phyloP scores from a whole-genome alignment of 2,329 filamentous ascomycete genomes.

The Epichloe typhina region DNA sequence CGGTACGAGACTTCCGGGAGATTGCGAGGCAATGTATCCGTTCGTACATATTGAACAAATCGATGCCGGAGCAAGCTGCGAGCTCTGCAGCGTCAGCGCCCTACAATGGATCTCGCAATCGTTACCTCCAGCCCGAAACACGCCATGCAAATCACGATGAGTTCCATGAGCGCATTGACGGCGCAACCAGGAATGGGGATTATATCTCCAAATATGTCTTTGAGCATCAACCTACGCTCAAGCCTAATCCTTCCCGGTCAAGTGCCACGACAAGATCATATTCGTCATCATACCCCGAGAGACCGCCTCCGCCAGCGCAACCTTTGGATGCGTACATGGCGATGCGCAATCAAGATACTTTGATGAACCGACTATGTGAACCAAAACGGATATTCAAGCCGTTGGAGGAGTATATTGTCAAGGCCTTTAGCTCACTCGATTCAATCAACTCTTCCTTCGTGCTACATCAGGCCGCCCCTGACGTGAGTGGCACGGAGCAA shows the following conservation, averaged over 20 bases:
- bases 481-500: constrained; percentile 12
- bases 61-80: constrained; percentile 7
- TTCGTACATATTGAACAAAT: constrained; percentile 16
- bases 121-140: neutral
- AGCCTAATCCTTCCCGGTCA: constrained; percentile 17
- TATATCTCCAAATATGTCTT: constrained; percentile 17
- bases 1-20: constrained; percentile 20
- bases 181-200: neutral
- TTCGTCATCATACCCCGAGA: constrained; percentile 33
- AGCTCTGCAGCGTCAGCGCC: neutral
- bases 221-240: constrained; percentile 25
- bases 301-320: constrained; percentile 14
- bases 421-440: constrained; percentile 54
- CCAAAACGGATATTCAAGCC: constrained; percentile 55
- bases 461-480: constrained; percentile 26
- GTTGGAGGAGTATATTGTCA: constrained; percentile 64
- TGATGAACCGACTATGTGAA: constrained; percentile 15
- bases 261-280: constrained; percentile 21
- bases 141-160: neutral
- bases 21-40: constrained; percentile 21
- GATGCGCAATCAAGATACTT: constrained; percentile 8
- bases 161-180: neutral
- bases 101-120: neutral
- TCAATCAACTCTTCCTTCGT: constrained; percentile 69
- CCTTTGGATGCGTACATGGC: constrained; percentile 7